Evolutionary conservation across 2,329 filamentous ascomycete species (phyloP).

Genomic region (Fusarium sp.): DNA sequence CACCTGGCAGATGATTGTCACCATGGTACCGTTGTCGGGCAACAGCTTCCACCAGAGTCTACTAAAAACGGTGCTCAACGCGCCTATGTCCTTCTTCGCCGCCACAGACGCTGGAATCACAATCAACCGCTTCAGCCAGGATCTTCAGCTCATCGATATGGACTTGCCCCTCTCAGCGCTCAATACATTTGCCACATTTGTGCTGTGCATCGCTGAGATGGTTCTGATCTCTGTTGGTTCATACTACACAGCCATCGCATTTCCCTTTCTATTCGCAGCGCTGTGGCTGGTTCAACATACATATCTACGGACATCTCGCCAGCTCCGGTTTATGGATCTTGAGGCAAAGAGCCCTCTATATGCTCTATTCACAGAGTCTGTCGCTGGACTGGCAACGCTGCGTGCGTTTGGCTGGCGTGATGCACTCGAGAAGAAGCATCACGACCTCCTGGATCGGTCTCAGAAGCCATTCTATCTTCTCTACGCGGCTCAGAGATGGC

Average conservation of each 20-base stretch:
- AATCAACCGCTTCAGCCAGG: conserved; percentile 54
- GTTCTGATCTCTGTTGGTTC: conserved; percentile 32
- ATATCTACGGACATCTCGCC: conserved; percentile 62
- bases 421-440: conserved; percentile 48
- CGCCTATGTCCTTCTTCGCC: conserved; percentile 51
- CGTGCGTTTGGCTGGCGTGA: conserved; percentile 61
- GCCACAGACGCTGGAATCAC: conserved; percentile 49
- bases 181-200: conserved; percentile 36
- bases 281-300: conserved; percentile 31
- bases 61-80: conserved; percentile 39
- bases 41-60: conserved; percentile 37
- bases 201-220: conserved; percentile 38
- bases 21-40: conserved; percentile 40
- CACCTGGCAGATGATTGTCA: conserved; percentile 44
- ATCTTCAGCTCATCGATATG: conserved; percentile 53
- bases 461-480: conserved; percentile 61
- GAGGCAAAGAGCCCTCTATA: conserved; percentile 62
- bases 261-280: conserved; percentile 15
- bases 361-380: conserved; percentile 60
- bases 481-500: conserved; percentile 44
- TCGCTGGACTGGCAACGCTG: conserved; percentile 59
- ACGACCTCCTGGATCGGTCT: conserved; percentile 53
- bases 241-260: conserved; percentile 32
- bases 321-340: conserved; percentile 63
- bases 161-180: conserved; percentile 46